A percentile compares a stretch with the other conserved stretches of the same genome.
Conservation (phyloP, 2,329 filamentous ascomycete species). For the Hymenoscyphus occultus region DNA sequence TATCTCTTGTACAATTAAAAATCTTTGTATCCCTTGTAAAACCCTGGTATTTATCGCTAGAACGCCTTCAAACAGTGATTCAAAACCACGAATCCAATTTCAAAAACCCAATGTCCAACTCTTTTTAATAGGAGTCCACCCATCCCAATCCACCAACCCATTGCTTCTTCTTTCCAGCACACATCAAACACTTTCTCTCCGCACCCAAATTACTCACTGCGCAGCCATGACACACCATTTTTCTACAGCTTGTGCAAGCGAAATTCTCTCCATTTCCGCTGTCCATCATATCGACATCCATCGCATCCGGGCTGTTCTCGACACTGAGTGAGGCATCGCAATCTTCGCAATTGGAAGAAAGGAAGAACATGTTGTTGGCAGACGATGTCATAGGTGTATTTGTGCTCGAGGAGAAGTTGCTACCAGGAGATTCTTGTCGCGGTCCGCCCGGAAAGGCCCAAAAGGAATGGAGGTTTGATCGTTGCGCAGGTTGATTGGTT, state of each 20-base stretch:
- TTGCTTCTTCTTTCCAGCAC: conserved; percentile 38
- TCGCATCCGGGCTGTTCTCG: conserved; percentile 32
- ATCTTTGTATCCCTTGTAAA: no score
- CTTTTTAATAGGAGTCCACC: conserved; percentile 13
- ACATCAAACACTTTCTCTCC: conserved; percentile 51
- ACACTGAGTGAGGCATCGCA: conserved; percentile 42
- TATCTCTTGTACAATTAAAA: no score
- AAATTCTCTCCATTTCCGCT: conserved; percentile 39
- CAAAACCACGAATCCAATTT: background rate
- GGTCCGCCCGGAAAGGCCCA: conserved; percentile 49
- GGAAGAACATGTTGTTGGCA: conserved; percentile 24
- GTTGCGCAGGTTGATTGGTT: conserved; percentile 30
- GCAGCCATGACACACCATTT: conserved; percentile 57
- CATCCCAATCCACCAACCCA: conserved; percentile 28
- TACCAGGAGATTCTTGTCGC: conserved; percentile 36
- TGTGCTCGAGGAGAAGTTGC: conserved; percentile 28
- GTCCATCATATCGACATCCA: conserved; percentile 43
- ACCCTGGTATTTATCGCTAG: no score
- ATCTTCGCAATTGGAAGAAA: conserved; percentile 50
- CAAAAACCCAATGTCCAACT: conserved; percentile 3
- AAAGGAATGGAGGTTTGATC: conserved; percentile 58
- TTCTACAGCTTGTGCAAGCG: conserved; percentile 50
- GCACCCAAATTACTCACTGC: conserved; percentile 57
- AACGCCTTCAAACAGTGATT: no score
- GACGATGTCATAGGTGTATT: conserved; percentile 15